Evolutionary conservation across 2,329 filamentous ascomycete genomes (phyloP), one percentile per base, ranked within the genome.

Genomic region (Periconia digitata): DNA sequence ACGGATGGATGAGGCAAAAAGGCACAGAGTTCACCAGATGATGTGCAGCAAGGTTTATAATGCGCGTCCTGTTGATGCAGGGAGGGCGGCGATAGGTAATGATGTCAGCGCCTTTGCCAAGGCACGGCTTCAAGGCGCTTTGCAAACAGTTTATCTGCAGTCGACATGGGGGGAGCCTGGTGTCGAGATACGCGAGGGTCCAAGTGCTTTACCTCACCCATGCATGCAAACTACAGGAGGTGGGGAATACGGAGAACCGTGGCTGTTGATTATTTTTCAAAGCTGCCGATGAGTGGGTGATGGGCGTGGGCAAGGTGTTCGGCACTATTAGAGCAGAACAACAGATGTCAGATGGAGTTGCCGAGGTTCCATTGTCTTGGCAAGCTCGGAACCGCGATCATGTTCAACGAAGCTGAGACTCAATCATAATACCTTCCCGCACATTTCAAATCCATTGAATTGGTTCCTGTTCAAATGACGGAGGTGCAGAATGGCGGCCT

Each of bases 401-500:
- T 32, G 4, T 12, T 15, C 27, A 32, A 32, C 56, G 54, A 56
- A 41, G 29, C 47, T 38, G 44, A 42, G 49, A 48, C 41, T 44
- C 53, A 45, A 45, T 49, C 40, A 22, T 39, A 24, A 39, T 24
- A 32, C 27, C 12, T 21, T 22, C 35, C 35, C 40, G 35, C 13
- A 13, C 18, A n/a, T 27, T 34, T 23, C 42, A 32, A 29, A 20
- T 18, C 34, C 15, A 18, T 29, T 32, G 27, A 32, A 6, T 32
- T 52, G 23, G n/a, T 43, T 32, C 20, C 17, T 20, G 36, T 39
- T 23, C 32, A 23, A 22, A 57, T 23, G 15, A 70, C 69, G 67
- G 67, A 67, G 52, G 60, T 58, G 55, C 60, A 58, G 21, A 67
- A 68, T 50, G 64, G 60, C 37, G 45, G 53, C 41, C 35, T 59